Evolutionary conservation across 73 alveolate species (phyloP), one percentile per base, ranked within the genome.

Genomic region (Blepharisma stoltei): DNA sequence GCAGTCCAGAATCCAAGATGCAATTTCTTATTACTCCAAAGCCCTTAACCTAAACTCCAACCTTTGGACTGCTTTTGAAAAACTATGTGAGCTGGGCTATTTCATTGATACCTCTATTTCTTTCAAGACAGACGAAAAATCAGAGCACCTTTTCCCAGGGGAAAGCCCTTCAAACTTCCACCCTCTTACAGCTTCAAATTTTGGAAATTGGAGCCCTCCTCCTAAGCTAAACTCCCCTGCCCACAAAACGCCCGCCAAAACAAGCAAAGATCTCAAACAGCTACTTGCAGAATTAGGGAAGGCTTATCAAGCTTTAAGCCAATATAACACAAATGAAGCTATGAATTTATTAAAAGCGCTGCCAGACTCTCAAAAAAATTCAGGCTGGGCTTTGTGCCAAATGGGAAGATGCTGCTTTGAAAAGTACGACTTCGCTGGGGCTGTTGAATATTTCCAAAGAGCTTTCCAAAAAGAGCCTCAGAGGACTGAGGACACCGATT

Each of bases 11-110:
- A 81, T 85, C 46, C 83, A 86, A 69, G 97, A 93, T 52, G 98
- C 98, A 46, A 77, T 79, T 27, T 86, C 77, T 27, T 91, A 83
- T n/a, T 93, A 84, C 76, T 76, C 60, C 54, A 81, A 80, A 66
- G 92, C 97, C 18, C 80, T 93, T 11, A 89, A 77, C 65, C 83
- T 78, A 52, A 96, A 93, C 76, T 95, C 95, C 46, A 90, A 91
- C 66, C 85, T 90, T 76, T 93, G 98, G 97, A 75, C 92, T 66
- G 94, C 98, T 20, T 93, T 68, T 81, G 95, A 93, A 73, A 84
- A 88, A 78, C 70, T 93, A 49, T 92, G 97, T 82, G 78, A 82
- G 66, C 81, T 85, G 2, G 73, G 73, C 2, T 8, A 11, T 14
- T 18, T 18, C 23, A 14, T 25, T 25, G 73, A 60, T 38, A 38